Evolutionary conservation across 305 asterid species (phyloP).

Genomic region (Solanum hybrid): DNA sequence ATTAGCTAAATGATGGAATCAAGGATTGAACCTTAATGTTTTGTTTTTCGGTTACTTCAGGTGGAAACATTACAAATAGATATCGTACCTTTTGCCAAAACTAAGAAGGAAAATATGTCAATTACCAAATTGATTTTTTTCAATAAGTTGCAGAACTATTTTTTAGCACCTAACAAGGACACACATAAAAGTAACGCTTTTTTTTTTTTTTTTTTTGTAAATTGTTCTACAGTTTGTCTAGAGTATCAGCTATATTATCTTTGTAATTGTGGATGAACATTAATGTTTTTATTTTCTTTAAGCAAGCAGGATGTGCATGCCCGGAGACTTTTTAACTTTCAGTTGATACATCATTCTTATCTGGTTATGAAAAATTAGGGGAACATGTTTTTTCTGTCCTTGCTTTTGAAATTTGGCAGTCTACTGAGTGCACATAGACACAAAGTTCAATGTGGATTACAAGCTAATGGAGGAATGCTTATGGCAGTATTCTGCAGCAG

Average conservation of each 20-base stretch:
- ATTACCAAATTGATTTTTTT: not conserved
- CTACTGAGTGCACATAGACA: not conserved
- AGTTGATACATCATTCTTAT: not conserved
- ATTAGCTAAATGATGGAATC: not conserved
- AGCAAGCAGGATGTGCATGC: not conserved
- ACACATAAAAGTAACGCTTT: not conserved
- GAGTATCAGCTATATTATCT: not conserved
- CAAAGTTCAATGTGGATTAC: not conserved
- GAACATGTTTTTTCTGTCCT: not conserved
- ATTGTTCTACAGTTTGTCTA: not conserved
- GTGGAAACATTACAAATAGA: not conserved
- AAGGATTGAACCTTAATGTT: not conserved
- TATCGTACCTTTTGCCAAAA: not conserved
- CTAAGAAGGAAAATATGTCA: not conserved
- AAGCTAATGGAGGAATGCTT: not conserved
- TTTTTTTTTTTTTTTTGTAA: not conserved
- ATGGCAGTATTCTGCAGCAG: not conserved
- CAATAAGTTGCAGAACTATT: not conserved
- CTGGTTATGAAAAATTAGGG: not conserved
- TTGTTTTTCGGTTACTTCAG: not conserved
- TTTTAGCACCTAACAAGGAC: not conserved
- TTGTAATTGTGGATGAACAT: not conserved
- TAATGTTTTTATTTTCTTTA: not conserved
- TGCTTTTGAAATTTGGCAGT: not conserved
- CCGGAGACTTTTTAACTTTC: not conserved